phyloP scores from a whole-genome alignment of 2,329 filamentous ascomycete species.

The Fusarium duplospermum region DNA sequence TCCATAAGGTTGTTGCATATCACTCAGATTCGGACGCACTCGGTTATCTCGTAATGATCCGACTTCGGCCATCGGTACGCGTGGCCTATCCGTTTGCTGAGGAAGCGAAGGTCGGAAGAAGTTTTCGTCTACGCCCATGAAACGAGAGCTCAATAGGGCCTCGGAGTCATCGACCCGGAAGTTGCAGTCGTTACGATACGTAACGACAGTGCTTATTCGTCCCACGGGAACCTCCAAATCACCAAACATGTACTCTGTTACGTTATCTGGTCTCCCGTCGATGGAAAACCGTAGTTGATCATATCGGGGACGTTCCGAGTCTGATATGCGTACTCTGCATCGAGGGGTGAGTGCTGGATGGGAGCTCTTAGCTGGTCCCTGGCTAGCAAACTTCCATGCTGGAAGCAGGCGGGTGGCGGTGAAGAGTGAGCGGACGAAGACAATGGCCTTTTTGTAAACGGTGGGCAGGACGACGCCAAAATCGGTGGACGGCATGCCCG shows the following conservation, averaged over 20 bases:
- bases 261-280: conserved; percentile 55
- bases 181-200: conserved; percentile 88
- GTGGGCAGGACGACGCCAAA: conserved; percentile 79
- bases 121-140: conserved; percentile 90
- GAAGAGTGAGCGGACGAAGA: conserved; percentile 91
- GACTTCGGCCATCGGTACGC: conserved; percentile 62
- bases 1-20: conserved; percentile 84
- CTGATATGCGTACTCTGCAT: conserved; percentile 80
- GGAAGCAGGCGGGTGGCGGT: conserved; percentile 85
- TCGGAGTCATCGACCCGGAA: conserved; percentile 94
- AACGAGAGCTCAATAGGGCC: conserved; percentile 88
- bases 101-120: conserved; percentile 85
- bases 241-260: conserved; percentile 83
- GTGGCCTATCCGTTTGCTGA: conserved; percentile 58
- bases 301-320: conserved; percentile 62
- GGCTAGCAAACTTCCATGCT: conserved; percentile 83
- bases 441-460: conserved; percentile 96
- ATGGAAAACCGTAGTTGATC: conserved; percentile 71
- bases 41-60: conserved; percentile 80
- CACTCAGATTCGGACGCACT: conserved; percentile 60
- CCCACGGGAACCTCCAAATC: conserved; percentile 89
- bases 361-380: conserved; percentile 77
- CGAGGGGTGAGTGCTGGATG: conserved; percentile 76
- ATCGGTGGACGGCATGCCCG: conserved; percentile 60
- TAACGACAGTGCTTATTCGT: conserved; percentile 82